phyloP scores from a whole-genome alignment of 1,284 basidiomycete species.

The Moniliophthora roreri region DNA sequence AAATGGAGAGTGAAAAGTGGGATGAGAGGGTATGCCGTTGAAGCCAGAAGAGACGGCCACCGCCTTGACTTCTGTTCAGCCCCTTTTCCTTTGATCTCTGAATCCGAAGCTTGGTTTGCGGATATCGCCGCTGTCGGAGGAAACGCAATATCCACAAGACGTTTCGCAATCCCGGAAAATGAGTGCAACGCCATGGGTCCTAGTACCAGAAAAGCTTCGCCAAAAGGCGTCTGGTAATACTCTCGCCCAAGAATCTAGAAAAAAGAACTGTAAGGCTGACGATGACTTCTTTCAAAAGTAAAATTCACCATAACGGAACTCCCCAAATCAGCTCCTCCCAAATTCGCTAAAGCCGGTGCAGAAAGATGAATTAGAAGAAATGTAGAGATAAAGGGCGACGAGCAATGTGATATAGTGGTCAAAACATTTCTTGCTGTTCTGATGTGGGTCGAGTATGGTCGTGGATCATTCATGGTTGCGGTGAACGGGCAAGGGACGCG shows the following conservation, averaged over 20 bases:
- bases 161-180: constrained; percentile 53
- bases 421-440: constrained; percentile 21
- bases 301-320: constrained; percentile 71
- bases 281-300: background rate
- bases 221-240: constrained; percentile 71
- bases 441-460: too few relatives aligned
- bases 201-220: constrained; percentile 63
- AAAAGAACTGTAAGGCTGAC: background rate
- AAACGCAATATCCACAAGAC: constrained; percentile 31
- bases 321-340: constrained; percentile 64
- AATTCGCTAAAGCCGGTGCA: constrained; percentile 62
- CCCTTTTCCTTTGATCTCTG: background rate
- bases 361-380: constrained; percentile 69
- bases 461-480: too few relatives aligned
- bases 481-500: too few relatives aligned
- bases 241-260: constrained; percentile 71
- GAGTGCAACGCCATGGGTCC: constrained; percentile 60
- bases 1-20: constrained; percentile 65
- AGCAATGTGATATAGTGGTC: constrained; percentile 49
- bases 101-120: constrained; percentile 29
- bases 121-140: constrained; percentile 21
- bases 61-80: constrained; percentile 16
- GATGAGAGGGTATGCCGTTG: constrained; percentile 55
- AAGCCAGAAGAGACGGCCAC: constrained; percentile 41
- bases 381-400: constrained; percentile 62